phyloP scores from a whole-genome alignment of 2,329 filamentous ascomycete species.

The Ceratocystis colombiana region DNA sequence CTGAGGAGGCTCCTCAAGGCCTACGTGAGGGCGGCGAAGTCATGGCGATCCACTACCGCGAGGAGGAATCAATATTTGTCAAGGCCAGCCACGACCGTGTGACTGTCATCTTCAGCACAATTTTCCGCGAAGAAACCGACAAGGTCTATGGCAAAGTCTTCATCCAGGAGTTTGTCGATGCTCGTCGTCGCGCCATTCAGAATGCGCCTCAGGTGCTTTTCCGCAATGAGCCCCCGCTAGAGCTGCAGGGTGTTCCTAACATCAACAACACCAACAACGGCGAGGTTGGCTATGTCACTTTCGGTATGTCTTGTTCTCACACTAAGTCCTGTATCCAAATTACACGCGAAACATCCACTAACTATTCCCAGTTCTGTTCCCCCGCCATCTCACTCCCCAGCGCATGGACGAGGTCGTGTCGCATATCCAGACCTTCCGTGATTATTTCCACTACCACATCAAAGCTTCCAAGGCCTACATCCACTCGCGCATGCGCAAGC shows the following conservation, averaged over 20 bases:
- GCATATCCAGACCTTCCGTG: conserved; percentile 98
- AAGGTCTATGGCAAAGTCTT: conserved; percentile 97
- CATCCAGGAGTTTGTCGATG: conserved; percentile 96
- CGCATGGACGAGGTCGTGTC: conserved; percentile 92
- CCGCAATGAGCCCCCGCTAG: conserved; percentile 84
- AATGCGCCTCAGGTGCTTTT: conserved; percentile 97
- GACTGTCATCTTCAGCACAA: conserved; percentile 96
- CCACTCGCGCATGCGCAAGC: conserved; percentile 92
- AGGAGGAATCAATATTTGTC: conserved; percentile 97
- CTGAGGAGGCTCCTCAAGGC: conserved; percentile 86
- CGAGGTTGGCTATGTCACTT: conserved; percentile 95
- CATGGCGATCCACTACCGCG: conserved; percentile 94
- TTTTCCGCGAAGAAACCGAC: conserved; percentile 97
- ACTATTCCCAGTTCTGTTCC: conserved; percentile 65
- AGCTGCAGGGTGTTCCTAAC: conserved; percentile 79
- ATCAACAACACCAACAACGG: conserved; percentile 64
- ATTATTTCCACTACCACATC: conserved; percentile 99
- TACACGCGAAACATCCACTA: not conserved
- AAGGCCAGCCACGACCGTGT: conserved; percentile 96
- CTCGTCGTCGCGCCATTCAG: conserved; percentile 85
- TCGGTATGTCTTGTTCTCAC: conserved; percentile 51
- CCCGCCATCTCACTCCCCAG: conserved; percentile 82
- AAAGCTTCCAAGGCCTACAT: conserved; percentile 99
- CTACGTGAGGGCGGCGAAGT: conserved; percentile 81
- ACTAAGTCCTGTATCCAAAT: not conserved